Base-by-base conservation (phyloP, 257 asterid genomes). In the Lavandula angustifolia region DNA sequence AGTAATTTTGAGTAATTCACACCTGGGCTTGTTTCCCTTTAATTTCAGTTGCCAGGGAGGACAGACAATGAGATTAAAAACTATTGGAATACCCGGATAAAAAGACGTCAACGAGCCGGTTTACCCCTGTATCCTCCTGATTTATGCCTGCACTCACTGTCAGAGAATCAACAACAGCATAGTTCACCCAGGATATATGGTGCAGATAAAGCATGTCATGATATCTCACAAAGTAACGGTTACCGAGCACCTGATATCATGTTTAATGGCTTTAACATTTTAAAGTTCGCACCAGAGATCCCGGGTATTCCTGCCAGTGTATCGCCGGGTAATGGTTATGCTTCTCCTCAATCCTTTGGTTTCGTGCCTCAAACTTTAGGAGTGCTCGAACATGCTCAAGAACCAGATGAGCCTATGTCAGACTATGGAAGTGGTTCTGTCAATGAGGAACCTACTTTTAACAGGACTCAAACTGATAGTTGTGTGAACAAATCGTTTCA, bases 1-100 rank as follows among this genome's bases (percentile, higher is more conserved):
- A 59, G 32, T 32, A 35, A 5, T 58, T 35, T 7, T 34, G 46
- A 37, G 7, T 62, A 55, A 6, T 4, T 72, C 51, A 50, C 35
- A 13, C 22, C 60, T 7, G 31, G 32, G 34, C 6, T 34, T 9
- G 62, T 35, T 13, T 49, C 4, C 22, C 35, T 57, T 7, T 32
- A 48, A 13, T 79, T 71, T 69, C 79, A 84, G 91, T 65, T 84
- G 82, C 91, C 85, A 9, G 91, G 91, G 67, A 76, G 91, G 61
- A 81, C 91, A 17, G 91, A 84, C 71, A 84, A 84, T 74, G 91
- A 84, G 80, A 81, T 84, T 73, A 84, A 84, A 73, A 84, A 84
- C 77, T 84, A 77, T 41, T 84, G 91, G 91, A 84, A 84, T 54
- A 81, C 91, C 62, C 74, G 91, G 53, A 75, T 81, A 60, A 84